A percentile compares a stretch with the other conserved stretches of the same genome.
phyloP scores from a whole-genome alignment of 441 rosid genomes.

The Eugenia klotzschiana region DNA sequence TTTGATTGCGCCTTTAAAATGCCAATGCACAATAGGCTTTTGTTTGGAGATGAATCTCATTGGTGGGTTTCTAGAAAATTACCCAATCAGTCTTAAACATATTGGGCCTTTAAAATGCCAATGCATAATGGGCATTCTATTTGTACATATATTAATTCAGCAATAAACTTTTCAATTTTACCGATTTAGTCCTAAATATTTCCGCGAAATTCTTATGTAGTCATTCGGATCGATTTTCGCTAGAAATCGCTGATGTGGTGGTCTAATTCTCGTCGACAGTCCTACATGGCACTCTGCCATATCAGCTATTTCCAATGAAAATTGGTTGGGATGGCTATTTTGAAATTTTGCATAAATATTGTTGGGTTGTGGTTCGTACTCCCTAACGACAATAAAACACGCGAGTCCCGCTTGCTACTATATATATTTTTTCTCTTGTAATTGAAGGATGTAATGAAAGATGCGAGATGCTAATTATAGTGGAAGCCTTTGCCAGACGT shows the following conservation, averaged over 20 bases:
- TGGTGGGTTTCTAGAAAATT: not conserved
- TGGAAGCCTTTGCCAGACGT: no score
- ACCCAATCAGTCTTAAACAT: not conserved
- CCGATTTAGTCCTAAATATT: not conserved
- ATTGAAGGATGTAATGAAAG: no score
- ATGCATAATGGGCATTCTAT: no score
- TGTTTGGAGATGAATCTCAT: not conserved
- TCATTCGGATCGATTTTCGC: not conserved
- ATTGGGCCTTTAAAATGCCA: not conserved
- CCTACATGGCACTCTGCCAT: not conserved
- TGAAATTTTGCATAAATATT: not conserved
- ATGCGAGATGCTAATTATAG: no score
- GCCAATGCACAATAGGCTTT: not conserved
- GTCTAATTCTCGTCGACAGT: rapidly evolving
- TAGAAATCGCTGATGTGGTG: rapidly evolving
- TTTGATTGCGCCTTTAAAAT: not conserved
- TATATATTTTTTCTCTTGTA: no score
- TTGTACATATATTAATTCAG: not conserved
- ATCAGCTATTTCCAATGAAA: not conserved
- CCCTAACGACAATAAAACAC: no score
- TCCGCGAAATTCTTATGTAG: not conserved
- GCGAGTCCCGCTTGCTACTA: no score
- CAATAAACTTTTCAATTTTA: not conserved
- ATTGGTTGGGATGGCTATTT: rapidly evolving
- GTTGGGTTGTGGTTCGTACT: no score